A percentile compares a stretch with the other conserved stretches of the same genome.
Evolutionary conservation across 176 grass and related monocot genomes (phyloP).

Genomic region (Bothriochloa decipiens): DNA sequence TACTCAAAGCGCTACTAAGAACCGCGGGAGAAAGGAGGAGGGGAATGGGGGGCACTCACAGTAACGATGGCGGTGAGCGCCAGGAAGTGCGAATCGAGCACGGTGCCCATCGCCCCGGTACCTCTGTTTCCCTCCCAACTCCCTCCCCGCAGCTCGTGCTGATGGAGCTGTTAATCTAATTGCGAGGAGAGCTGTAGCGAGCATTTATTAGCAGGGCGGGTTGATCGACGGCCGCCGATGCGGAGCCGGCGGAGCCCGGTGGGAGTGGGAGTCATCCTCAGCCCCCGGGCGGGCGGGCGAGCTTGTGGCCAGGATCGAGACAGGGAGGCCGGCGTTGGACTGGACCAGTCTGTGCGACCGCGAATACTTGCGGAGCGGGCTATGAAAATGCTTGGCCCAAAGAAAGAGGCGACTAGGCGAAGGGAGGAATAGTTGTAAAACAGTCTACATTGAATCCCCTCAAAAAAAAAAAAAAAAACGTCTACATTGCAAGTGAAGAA

Average conservation of each 20-base stretch:
- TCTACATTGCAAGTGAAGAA: not conserved
- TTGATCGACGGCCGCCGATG: slow-evolving; percentile 13
- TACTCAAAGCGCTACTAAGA: not conserved
- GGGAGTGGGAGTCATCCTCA: not conserved
- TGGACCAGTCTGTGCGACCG: slow-evolving; percentile 17
- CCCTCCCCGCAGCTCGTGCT: not conserved
- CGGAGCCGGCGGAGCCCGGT: slow-evolving; percentile 24
- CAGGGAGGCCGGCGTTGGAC: slow-evolving; percentile 38
- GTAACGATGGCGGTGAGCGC: slow-evolving; percentile 95
- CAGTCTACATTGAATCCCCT: too few relatives aligned
- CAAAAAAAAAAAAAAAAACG: too few relatives aligned
- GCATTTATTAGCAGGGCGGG: slow-evolving; percentile 6
- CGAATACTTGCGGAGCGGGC: slow-evolving; percentile 22
- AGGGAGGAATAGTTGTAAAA: too few relatives aligned
- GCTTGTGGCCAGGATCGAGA: slow-evolving; percentile 38
- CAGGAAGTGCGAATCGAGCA: slow-evolving; percentile 87
- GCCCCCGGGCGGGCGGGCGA: not conserved
- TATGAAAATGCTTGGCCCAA: slow-evolving; percentile 35
- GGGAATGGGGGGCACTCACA: slow-evolving; percentile 26
- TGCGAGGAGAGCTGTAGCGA: not conserved
- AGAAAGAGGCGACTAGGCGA: not conserved
- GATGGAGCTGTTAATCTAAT: not conserved
- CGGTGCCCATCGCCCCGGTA: slow-evolving; percentile 64
- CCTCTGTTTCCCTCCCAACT: not conserved
- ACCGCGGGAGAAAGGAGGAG: not conserved